Evolutionary conservation across 2,329 filamentous ascomycete species (phyloP), one percentile per base, ranked within the genome.

Genomic region (Apiospora sp.): DNA sequence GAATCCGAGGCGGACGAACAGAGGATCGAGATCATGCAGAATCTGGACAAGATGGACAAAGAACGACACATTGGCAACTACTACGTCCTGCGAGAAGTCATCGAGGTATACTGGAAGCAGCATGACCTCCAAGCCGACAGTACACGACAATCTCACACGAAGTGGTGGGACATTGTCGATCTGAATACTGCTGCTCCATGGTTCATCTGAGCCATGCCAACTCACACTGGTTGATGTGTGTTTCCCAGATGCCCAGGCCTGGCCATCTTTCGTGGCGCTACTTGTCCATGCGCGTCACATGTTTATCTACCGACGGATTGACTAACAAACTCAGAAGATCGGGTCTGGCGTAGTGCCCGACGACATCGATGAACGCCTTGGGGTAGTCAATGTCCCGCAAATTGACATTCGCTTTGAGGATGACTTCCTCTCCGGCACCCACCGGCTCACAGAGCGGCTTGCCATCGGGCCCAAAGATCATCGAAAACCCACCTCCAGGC

Each of bases 401-500:
- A 49, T 89, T 84, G 67, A 90, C 76, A 72, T 90, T 86, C 0
- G 87, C 87, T 71, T 83, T 86, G 10, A 90, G 71, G 14, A 90
- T 84, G 5, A 84, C 83, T 75, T 90, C 88, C 34, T 82, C 80
- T 0, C 81, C 81, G 19, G 80, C 78, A 4, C 80, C 78, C 71
- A 85, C 48, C 0, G 82, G 77, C 49, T 85, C 81, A 3, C 82
- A 84, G 58, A 89, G 75, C 4, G 83, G 78, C 41, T 85, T 79
- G 1, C 88, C 88, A 75, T 89, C 87, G 0, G 88, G 87, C 0
- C 85, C 87, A 72, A 87, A 86, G 30, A 89, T 83, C 73, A 86
- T 86, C 4, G 85, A 85, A 71, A 84, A 85, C 1, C 87, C 88
- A 30, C 85, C 85, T 3, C 83, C 81, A 0, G 81, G 81, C 75